These are phyloP conservation scores for Parasitella parasitica DNA, from an alignment of 371 early-diverging fungal genomes.

Conservation along the genomic window DNA sequence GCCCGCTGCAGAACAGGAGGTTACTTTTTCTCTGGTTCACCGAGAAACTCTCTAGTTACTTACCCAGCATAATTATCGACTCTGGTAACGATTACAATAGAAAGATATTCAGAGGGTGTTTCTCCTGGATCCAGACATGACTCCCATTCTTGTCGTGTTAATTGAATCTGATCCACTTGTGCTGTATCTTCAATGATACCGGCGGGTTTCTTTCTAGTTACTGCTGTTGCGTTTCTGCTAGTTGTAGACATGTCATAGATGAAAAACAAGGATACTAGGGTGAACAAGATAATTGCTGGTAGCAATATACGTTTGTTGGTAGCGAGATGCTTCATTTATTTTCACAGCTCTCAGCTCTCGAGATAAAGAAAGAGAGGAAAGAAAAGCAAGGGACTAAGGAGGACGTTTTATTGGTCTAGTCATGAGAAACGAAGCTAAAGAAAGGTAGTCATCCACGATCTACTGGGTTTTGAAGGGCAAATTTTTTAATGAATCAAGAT, in stretches of 20 bases:
- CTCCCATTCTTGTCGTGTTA: constrained; percentile 19
- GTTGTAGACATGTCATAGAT: constrained; percentile 1
- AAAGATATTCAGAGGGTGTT: constrained; percentile 23
- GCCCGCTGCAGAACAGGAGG: constrained; percentile 11
- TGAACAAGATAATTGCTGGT: constrained; percentile 5
- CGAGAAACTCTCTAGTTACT: background rate
- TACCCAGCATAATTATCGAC: constrained; percentile 37
- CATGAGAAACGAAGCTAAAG: background rate
- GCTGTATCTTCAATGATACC: constrained; percentile 17
- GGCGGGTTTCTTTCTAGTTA: background rate
- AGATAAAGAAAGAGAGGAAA: background rate
- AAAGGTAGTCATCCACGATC: background rate
- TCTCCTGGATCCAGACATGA: constrained; percentile 15
- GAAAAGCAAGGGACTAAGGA: background rate
- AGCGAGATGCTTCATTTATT: constrained; percentile 4
- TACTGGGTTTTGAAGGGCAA: no score
- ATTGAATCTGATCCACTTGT: constrained; percentile 8
- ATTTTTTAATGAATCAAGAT: no score
- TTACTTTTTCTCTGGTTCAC: background rate
- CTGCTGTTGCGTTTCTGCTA: background rate
- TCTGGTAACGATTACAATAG: constrained; percentile 33
- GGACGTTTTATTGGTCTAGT: background rate
- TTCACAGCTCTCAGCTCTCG: no score
- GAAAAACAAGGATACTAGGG: constrained; percentile 3
- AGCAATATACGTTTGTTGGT: constrained; percentile 5